Evolutionary conservation across 2,329 filamentous ascomycete genomes (phyloP).

Genomic region (Fusarium vanettenii): DNA sequence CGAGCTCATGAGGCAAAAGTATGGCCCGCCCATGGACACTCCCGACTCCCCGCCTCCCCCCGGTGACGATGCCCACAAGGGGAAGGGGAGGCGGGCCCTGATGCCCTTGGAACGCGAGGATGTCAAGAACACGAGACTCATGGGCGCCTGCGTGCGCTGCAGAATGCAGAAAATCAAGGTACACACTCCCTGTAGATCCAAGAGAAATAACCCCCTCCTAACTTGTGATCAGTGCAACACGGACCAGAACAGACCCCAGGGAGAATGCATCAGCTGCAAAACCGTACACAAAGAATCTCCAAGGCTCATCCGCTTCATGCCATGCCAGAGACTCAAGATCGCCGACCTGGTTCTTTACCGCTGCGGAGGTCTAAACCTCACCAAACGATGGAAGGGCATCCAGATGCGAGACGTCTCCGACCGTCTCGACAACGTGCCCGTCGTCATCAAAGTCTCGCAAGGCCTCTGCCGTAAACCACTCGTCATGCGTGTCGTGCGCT

Average conservation of each 20-base stretch:
- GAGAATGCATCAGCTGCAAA: conserved; percentile 55
- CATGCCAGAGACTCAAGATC: conserved; percentile 58
- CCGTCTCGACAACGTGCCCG: conserved; percentile 42
- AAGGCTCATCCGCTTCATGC: conserved; percentile 59
- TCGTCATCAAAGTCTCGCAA: conserved; percentile 53
- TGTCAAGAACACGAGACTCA: conserved; percentile 4
- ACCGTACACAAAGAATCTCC: conserved; percentile 53
- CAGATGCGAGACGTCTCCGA: conserved; percentile 55
- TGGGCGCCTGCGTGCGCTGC: conserved; percentile 34
- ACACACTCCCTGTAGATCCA: background rate
- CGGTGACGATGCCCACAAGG: background rate
- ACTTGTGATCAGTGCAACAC: conserved; percentile 50
- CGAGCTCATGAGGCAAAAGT: background rate
- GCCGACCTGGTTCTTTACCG: conserved; percentile 56
- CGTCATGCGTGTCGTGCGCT: conserved; percentile 54
- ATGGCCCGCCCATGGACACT: background rate
- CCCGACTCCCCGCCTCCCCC: background rate
- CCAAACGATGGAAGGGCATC: conserved; percentile 55
- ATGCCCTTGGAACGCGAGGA: background rate
- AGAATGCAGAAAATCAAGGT: conserved; percentile 40
- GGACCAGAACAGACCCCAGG: conserved; percentile 46
- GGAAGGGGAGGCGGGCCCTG: conserved; percentile 3
- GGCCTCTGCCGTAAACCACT: conserved; percentile 53
- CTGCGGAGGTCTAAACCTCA: conserved; percentile 57
- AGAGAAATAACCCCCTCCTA: background rate